These are phyloP conservation scores for Colletotrichum sidae DNA, from an alignment of 2,329 filamentous ascomycete species.

Conservation along the genomic window DNA sequence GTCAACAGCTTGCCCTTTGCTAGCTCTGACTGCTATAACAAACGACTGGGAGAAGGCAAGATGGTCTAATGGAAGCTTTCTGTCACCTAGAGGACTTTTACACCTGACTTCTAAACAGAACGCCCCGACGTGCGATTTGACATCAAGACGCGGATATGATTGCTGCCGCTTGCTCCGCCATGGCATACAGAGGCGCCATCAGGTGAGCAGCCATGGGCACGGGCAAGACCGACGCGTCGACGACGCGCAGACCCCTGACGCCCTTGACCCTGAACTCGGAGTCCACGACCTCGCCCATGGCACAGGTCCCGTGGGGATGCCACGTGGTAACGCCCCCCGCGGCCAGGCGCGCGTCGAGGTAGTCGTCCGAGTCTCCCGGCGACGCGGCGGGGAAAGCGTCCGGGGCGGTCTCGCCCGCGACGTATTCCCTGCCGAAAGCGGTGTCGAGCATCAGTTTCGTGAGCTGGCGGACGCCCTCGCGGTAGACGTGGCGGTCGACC, in stretches of 20 bases:
- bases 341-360: constrained; percentile 14
- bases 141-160: constrained; percentile 51
- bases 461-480: constrained; percentile 42
- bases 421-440: constrained; percentile 23
- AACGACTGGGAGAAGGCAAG: no score
- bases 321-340: constrained; percentile 29
- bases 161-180: constrained; percentile 70
- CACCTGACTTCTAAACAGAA: no score
- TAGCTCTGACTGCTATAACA: no score
- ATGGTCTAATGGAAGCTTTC: no score
- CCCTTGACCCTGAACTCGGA: constrained; percentile 50
- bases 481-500: constrained; percentile 45
- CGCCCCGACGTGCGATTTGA: no score
- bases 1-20: no score
- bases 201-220: constrained; percentile 59
- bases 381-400: constrained; percentile 5
- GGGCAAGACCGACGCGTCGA: constrained; percentile 48
- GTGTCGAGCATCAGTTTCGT: constrained; percentile 40
- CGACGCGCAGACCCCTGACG: constrained; percentile 48
- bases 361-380: constrained; percentile 15
- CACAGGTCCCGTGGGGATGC: constrained; percentile 43
- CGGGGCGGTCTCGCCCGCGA: constrained; percentile 14
- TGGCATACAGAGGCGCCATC: constrained; percentile 63
- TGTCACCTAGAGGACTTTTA: no score
- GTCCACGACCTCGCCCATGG: constrained; percentile 48